Conservation (phyloP, 805 yeast species). For the Saccharomycopsis olivae region DNA sequence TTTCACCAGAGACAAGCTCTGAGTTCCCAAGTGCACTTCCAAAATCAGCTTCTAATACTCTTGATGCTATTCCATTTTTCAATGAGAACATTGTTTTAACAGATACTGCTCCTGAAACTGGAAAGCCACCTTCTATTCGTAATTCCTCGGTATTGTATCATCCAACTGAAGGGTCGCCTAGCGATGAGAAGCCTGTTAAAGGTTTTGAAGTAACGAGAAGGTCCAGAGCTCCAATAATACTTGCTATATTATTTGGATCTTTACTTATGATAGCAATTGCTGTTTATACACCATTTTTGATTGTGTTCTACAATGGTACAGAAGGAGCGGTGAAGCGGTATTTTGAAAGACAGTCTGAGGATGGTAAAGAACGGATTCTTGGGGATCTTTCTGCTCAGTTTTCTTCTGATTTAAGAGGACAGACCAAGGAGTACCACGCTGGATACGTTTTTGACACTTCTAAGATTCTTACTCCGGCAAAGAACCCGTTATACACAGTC, state of each 20-base stretch:
- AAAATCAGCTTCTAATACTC: background rate
- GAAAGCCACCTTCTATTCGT: background rate
- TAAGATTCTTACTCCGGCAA: background rate
- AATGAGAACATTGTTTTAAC: slow-evolving; percentile 6
- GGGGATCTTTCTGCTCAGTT: background rate
- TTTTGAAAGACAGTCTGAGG: slow-evolving; percentile 22
- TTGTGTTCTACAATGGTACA: slow-evolving; percentile 27
- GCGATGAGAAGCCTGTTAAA: background rate
- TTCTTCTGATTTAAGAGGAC: background rate
- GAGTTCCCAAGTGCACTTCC: slow-evolving; percentile 1
- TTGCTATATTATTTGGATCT: background rate
- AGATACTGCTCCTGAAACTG: background rate
- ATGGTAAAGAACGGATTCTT: slow-evolving; percentile 15
- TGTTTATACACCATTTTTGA: slow-evolving; percentile 15
- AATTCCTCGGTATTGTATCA: background rate
- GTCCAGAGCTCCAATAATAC: no score
- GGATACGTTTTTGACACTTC: background rate
- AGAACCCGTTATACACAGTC: no score
- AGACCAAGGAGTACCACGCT: background rate
- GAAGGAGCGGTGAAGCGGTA: slow-evolving; percentile 22
- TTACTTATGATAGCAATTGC: slow-evolving; percentile 7
- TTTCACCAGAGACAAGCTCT: no score
- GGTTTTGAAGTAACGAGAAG: no score
- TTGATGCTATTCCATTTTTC: slow-evolving; percentile 9
- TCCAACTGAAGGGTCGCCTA: background rate